Base-by-base conservation (phyloP, 2,329 filamentous ascomycete species). In the Colletotrichum cereale region DNA sequence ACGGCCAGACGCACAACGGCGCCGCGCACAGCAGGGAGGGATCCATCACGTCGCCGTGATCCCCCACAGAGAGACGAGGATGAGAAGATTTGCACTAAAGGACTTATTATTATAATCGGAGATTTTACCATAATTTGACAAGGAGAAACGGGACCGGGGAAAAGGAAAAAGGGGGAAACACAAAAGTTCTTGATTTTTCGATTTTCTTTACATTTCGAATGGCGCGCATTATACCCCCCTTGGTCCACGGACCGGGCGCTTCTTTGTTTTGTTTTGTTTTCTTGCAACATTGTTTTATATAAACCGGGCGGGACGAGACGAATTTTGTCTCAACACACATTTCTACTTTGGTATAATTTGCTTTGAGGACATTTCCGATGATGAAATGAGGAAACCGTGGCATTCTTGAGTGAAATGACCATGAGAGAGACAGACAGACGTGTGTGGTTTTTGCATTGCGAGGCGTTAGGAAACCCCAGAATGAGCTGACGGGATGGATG, bases 1-100 rank as follows among this genome's bases (percentile, higher is more conserved):
- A 83, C 48, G 70, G 66, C 14, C 53, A 65, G 38, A 47, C 60
- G 16, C 60, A 62, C 60, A 62, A 29, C 44, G 60, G 60, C 18
- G 12, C 34, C 10, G 53, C 57, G n/a, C 68, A 71, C 36, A 71
- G 68, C 68, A 52, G 65, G n/a, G 65, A 68, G 58, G 68, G 68
- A 24, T 67, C 68, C 42, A 57, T 66, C 31, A 40, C 56, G 21
- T 62, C 65, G 21, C 38, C 47, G 16, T 34, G 21, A 47, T 7
- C n/a, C n/a, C n/a, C n/a, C n/a, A n/a, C n/a, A n/a, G n/a, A n/a
- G n/a, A n/a, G n/a, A n/a, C n/a, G n/a, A n/a, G n/a, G n/a, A n/a
- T n/a, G n/a, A n/a, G n/a, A n/a, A n/a, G n/a, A n/a, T n/a, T n/a
- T n/a, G n/a, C n/a, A n/a, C n/a, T n/a, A n/a, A n/a, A n/a, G n/a